Evolutionary conservation across 2,329 filamentous ascomycete genomes (phyloP).

Genomic region (Hypocrella siamensis): DNA sequence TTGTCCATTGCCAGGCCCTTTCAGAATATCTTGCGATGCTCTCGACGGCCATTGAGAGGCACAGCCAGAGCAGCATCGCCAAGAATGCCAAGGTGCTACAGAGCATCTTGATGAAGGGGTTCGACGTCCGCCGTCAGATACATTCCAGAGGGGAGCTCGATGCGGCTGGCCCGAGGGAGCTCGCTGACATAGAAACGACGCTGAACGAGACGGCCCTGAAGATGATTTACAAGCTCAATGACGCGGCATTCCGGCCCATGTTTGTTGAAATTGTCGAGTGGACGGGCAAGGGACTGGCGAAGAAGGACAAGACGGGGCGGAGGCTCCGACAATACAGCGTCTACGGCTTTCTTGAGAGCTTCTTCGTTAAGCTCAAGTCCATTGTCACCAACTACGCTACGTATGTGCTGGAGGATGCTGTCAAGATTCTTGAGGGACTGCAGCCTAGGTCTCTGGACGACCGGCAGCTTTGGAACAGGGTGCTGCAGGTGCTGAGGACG

Average conservation of each 20-base stretch:
- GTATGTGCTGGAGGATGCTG: constrained; percentile 65
- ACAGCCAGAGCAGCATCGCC: constrained; percentile 62
- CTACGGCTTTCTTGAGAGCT: constrained; percentile 63
- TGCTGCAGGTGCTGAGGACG: constrained; percentile 55
- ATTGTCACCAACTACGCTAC: constrained; percentile 87
- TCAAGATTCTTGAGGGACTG: constrained; percentile 39
- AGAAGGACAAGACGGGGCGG: constrained; percentile 42
- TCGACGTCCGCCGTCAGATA: constrained; percentile 50
- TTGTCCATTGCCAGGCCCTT: constrained; percentile 32
- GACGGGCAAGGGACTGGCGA: constrained; percentile 44
- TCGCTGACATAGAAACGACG: constrained; percentile 45
- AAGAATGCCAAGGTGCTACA: constrained; percentile 61
- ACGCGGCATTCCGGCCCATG: constrained; percentile 80
- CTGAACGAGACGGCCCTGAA: constrained; percentile 61
- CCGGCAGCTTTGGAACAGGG: constrained; percentile 47
- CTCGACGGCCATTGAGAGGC: constrained; percentile 55
- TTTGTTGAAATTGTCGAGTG: constrained; percentile 80
- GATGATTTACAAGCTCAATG: constrained; percentile 95
- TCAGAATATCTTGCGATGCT: constrained; percentile 56
- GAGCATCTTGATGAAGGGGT: constrained; percentile 39
- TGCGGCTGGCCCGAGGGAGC: constrained; percentile 26
- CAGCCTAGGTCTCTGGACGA: constrained; percentile 34
- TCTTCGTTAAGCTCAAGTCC: constrained; percentile 79
- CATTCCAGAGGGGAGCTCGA: constrained; percentile 28
- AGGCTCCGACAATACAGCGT: constrained; percentile 55